Percentiles rank a stretch among this genome's conserved stretches.
Evolutionary conservation across 192 early-diverging fungal genomes (phyloP).

Genomic region (Chytriomyces hyalinus): DNA sequence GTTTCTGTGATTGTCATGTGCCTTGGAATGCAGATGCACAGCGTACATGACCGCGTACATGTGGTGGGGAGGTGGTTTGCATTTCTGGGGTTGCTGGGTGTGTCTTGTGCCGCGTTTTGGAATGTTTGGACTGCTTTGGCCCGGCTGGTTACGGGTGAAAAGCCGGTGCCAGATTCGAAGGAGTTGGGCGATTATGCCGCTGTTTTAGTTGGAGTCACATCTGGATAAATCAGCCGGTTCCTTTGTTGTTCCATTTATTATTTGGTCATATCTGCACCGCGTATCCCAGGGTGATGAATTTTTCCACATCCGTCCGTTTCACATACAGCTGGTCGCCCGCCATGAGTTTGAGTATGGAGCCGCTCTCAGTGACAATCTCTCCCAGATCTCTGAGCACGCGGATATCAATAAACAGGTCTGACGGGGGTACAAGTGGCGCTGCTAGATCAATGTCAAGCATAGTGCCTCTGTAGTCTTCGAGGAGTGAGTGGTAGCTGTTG

Average conservation of each 20-base stretch:
- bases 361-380: constrained; percentile 87
- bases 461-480: constrained; percentile 71
- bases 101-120: not conserved
- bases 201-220: constrained; percentile 1
- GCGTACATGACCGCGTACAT: not conserved
- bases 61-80: not conserved
- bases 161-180: not conserved
- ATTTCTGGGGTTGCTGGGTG: not conserved
- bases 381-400: constrained; percentile 87
- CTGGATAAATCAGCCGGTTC: not conserved
- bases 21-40: not conserved
- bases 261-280: constrained; percentile 68
- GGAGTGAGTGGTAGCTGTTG: constrained; percentile 64
- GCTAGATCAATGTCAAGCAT: constrained; percentile 76
- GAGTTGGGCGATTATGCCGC: not conserved
- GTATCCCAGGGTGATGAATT: constrained; percentile 83
- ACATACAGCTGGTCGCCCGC: constrained; percentile 87
- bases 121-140: not conserved
- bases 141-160: not conserved
- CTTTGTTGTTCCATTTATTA: not conserved
- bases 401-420: constrained; percentile 91
- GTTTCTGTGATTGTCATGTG: not conserved
- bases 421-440: constrained; percentile 79
- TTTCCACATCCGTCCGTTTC: constrained; percentile 85
- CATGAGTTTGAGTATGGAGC: constrained; percentile 71